Conservation (phyloP, 768 basidiomycete species). For the Xerocomellus intermedius region DNA sequence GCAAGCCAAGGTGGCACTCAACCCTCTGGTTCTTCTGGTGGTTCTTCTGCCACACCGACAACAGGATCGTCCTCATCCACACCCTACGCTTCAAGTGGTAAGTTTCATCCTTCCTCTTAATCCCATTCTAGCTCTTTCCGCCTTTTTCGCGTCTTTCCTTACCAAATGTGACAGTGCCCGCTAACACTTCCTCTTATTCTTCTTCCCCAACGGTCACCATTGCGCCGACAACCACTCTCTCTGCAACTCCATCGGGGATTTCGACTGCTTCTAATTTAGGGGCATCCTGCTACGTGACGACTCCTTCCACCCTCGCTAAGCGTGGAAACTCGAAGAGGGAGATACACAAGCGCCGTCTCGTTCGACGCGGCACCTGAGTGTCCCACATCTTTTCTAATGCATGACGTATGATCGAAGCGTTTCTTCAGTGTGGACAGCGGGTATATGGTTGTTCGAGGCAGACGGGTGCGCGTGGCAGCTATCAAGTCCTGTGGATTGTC, state of each 20-base stretch:
- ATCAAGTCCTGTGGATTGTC: not conserved
- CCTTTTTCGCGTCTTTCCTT: conserved; percentile 14
- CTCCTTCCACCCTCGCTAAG: conserved; percentile 20
- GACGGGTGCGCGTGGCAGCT: not conserved
- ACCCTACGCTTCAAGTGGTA: conserved; percentile 16
- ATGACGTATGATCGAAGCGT: not conserved
- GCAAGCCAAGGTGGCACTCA: conserved; percentile 19
- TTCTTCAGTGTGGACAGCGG: not conserved
- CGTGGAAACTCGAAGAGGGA: conserved; percentile 14
- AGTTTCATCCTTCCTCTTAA: conserved; percentile 6
- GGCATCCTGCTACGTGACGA: conserved; percentile 17
- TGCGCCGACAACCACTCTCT: not conserved
- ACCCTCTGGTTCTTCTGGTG: conserved; percentile 19
- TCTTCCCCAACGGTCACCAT: not conserved
- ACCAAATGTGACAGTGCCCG: conserved; percentile 20
- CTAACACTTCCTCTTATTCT: conserved; percentile 22
- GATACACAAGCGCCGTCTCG: conserved; percentile 26
- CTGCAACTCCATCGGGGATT: conserved; percentile 7
- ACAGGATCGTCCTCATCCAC: conserved; percentile 13
- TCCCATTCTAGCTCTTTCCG: not conserved
- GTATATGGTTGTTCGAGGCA: not conserved
- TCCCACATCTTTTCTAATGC: not conserved
- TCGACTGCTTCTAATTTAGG: conserved; percentile 8
- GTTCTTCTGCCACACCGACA: conserved; percentile 15
- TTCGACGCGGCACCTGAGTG: conserved; percentile 13